Base-by-base conservation (phyloP, 257 asterid species). In the Penstemon barbatus region DNA sequence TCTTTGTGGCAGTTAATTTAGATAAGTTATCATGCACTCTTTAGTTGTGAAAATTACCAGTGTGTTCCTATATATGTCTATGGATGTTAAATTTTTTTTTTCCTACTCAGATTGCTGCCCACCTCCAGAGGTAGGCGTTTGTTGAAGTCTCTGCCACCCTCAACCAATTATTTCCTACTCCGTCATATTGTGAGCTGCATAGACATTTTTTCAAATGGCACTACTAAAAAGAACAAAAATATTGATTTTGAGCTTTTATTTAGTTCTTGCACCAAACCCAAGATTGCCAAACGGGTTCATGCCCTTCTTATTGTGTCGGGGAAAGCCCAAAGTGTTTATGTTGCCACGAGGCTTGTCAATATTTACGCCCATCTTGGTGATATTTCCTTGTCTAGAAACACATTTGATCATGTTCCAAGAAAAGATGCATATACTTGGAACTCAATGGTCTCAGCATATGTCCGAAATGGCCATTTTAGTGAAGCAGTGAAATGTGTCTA, bases 381-480 rank as follows among this genome's bases (percentile, higher is more conserved):
- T 71, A 66, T 85, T 79, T 83, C 85, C 9, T 71, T 82, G 19
- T 80, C 97, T 48, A 79, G 75, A 41, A 60, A 65, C 58, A 76
- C 80, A 42, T 91, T 91, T 55, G 50, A 81, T 66, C 80, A 73
- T 62, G 79, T 91, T 68, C 68, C 71, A 10, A 61, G 66, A 33
- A 89, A 87, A 76, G 93, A 91, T 76, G 44, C 86, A 11, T 91
- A 83, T 79, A 80, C 86, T 4, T 90, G 97, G 97, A 90, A 88
- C 74, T 88, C 94, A 0, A 83, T 90, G 88, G 39, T 90, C 61
- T 86, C 97, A 19, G 82, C 89, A 33, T 90, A 82, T 72, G 93
- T 87, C 11, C 80, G 86, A 7, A 83, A 80, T 69, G 84, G 84
- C 36, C 62, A 57, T 50, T 85, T 79, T 44, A 39, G 65, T 19